Evolutionary conservation across 2,329 filamentous ascomycete species (phyloP), one percentile per base, ranked within the genome.

Genomic region (Bimuria novae-zelandiae): DNA sequence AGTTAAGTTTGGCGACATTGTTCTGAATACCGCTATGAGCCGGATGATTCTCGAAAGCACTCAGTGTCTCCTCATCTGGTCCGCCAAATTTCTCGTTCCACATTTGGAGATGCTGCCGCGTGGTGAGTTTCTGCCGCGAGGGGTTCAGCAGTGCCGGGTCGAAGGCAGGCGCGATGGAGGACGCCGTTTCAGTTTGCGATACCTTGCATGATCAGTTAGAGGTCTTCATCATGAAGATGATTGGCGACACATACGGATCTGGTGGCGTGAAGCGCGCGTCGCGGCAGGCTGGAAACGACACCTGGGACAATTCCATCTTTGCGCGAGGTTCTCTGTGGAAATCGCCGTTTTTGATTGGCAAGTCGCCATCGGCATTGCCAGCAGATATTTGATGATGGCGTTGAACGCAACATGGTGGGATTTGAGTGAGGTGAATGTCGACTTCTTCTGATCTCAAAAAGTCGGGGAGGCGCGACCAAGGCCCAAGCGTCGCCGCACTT

Each of bases 71-170:
- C 21, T 65, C 57, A 25, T 67, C 65, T 1, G 68, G 71, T 2
- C 55, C 56, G 8, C 70, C 75, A 56, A 78, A 66, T 22, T 76
- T 62, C 21, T 70, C 56, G 58, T 82, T 75, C 79, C 79, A 82
- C 62, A 69, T 48, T 39, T 55, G 43, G 1, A 76, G 56, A n/a
- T 65, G 68, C 21, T 65, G 42, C 17, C 70, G 66, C 12, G 73
- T 64, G 7, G 60, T 47, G 11, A 61, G 25, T 3, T 61, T 40
- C 40, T 55, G 57, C 16, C 55, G 56, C 22, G 56, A 44, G 22
- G 62, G 29, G 17, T 32, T 23, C 17, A 52, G 46, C 30, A 62
- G 51, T 6, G 52, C 25, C 2, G 64, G 63, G 30, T 65, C 41
- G 12, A 58, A 30, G 10, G 49, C 22, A 2, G 47, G 45, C 4